These are phyloP conservation scores for Trifolium pratense DNA, from an alignment of 306 rosid genomes.

Conservation along the genomic window DNA sequence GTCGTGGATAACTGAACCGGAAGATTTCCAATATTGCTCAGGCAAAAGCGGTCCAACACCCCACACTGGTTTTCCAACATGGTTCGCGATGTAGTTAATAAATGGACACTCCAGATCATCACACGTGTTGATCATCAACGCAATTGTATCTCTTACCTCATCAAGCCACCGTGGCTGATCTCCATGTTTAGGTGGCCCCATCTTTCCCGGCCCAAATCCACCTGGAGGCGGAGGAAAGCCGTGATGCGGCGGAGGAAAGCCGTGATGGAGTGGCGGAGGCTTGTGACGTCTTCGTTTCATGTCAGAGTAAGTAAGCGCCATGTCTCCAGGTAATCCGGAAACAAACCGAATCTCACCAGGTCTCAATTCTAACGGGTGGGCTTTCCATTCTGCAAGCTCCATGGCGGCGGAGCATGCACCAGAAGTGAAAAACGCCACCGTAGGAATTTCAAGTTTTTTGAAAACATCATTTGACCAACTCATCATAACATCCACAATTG, in stretches of 20 bases:
- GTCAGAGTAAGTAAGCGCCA: conserved; percentile 52
- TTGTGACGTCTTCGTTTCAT: conserved; percentile 41
- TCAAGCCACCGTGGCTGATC: conserved; percentile 52
- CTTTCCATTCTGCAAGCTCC: conserved; percentile 63
- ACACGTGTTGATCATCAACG: conserved; percentile 71
- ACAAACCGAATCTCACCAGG: conserved; percentile 53
- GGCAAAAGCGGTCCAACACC: conserved; percentile 80
- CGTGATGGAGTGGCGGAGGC: too few species aligned
- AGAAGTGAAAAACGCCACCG: conserved; percentile 62
- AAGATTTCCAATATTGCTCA: conserved; percentile 59
- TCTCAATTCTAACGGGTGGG: conserved; percentile 47
- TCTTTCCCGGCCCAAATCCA: conserved; percentile 12
- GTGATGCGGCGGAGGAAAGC: conserved; percentile 23
- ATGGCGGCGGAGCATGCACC: conserved; percentile 65
- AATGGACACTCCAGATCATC: conserved; percentile 68
- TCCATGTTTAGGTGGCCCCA: conserved; percentile 51
- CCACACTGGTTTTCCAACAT: conserved; percentile 58
- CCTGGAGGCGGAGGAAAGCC: conserved; percentile 17
- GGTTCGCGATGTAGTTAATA: conserved; percentile 43
- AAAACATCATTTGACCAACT: conserved; percentile 51
- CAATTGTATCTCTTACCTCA: conserved; percentile 29
- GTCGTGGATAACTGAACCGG: conserved; percentile 50
- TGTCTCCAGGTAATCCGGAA: conserved; percentile 60
- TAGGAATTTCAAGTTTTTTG: conserved; percentile 51
- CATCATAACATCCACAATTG: conserved; percentile 62